Evolutionary conservation across 2,329 filamentous ascomycete species (phyloP), one percentile per base, ranked within the genome.

Genomic region (Paecilomyces niveus): DNA sequence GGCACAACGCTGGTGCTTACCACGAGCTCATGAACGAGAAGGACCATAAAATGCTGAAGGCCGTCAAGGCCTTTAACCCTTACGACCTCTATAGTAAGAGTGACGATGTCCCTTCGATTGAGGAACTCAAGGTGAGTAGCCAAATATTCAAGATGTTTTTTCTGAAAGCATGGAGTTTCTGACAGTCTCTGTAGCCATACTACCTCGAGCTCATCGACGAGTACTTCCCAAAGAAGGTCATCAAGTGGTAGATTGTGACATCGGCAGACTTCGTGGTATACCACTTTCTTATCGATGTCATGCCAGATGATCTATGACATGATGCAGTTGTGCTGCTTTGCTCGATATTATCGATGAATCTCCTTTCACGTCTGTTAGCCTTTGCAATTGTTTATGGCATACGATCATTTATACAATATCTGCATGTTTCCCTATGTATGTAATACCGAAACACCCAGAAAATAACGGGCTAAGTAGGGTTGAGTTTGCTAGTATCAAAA

Each of bases 11-110:
- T 72, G 88, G 87, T 57, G 91, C 89, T 6, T 96, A 96, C 76
- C 75, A 76, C 61, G 85, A 90, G 75, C 83, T 96, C 73, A 96
- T 96, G 91, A 83, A 88, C 72, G 85, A 88, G 61, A 88, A 92
- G 70, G 92, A 96, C 67, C 77, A 87, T 73, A 81, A 83, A 67
- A 92, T 95, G 87, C 78, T 95, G 66, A 84, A 85, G 69, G 90
- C 90, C 8, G 91, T 95, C 54, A 83, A 85, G 73, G 90, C 89
- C 0, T 96, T 96, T 76, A 96, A 96, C 72, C 90, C 91, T 0
- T 96, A 96, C 68, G 92, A 96, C 71, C 71, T 96, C 56, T 96
- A 96, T 79, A 93, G 89, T 79, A 96, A 96, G 85, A 92, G 87
- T 66, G 91, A 96, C 68, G 89, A 85, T 24, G 81, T 91, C 22